Evolutionary conservation across 129 eudicot genomes (phyloP), one percentile per base, ranked within the genome.

Genomic region (Deinandra increscens): DNA sequence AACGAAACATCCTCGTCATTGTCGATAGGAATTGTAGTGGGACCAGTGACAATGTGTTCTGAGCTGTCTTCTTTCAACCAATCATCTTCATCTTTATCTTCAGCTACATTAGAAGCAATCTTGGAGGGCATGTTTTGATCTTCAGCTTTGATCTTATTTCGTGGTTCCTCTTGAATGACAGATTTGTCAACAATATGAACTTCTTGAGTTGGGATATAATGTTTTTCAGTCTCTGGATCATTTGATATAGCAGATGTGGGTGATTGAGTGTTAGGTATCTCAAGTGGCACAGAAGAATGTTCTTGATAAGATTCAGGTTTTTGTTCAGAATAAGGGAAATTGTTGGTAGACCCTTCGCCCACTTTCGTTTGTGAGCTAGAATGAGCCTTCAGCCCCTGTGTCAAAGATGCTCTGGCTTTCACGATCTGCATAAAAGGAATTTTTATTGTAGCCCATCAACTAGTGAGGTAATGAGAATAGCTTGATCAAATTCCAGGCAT

Each of bases 1-100:
- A 91, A 91, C 6, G 97, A 88, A 7, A 91, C 92, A 58, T 91
- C 97, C 39, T 86, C 97, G 18, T 91, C 97, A 65, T 88, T 74
- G 55, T 81, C 90, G 13, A 91, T 51, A 5, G 81, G 87, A 13
- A 88, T 70, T 7, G 82, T 67, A 33, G 76, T 75, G 26, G 82
- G 74, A 59, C 75, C 68, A 29, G 83, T 29, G 63, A 26, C 55
- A 29, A 64, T 80, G 34, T 36, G 23, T 72, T 87, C 95, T 17
- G 91, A 56, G 20, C 36, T 76, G 48, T 90, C 97, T 66, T 90
- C 97, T 79, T 90, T 80, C 55, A 89, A 72, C 97, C 97, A 89
- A 66, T 86, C 97, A 72, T 87, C 95, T 4, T 58, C 88, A 66
- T 87, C 97, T 63, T 72, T 75, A 7, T 72, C 65, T 15, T 56